Conservation (phyloP, 345 rosid genomes). For the Trapa incisa region DNA sequence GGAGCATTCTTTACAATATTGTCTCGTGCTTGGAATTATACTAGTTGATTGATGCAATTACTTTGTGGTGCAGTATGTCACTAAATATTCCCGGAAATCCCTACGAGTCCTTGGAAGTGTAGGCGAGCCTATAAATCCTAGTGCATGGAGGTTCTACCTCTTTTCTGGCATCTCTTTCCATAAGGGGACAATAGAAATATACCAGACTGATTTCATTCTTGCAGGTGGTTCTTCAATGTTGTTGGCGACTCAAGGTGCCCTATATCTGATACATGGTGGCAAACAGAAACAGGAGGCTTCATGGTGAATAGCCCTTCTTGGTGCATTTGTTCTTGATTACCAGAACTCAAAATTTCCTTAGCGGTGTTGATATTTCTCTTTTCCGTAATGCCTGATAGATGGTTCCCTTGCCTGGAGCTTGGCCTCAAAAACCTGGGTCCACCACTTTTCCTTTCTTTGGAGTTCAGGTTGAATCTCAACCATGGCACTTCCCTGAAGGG, state of each 20-base stretch:
- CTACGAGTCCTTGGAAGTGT: constrained; percentile 93
- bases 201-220: constrained; percentile 8
- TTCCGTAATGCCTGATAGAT: constrained; percentile 36
- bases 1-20: not conserved
- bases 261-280: constrained; percentile 99
- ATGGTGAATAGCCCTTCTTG: constrained; percentile 31
- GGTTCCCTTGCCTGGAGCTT: constrained; percentile 94
- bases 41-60: constrained; percentile 11
- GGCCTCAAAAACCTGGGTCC: constrained; percentile 99
- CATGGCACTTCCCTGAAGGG: not conserved
- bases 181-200: not conserved
- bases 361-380: not conserved
- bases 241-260: constrained; percentile 91
- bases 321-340: not conserved
- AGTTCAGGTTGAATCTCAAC: constrained; percentile 52
- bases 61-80: constrained; percentile 53
- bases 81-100: constrained; percentile 76
- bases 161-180: constrained; percentile 6
- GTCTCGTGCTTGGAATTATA: not conserved
- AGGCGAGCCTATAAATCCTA: constrained; percentile 98
- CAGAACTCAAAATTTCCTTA: not conserved
- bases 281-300: constrained; percentile 98
- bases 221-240: constrained; percentile 89
- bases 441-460: constrained; percentile 99
- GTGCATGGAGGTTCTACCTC: constrained; percentile 83